phyloP scores from a whole-genome alignment of 2,329 filamentous ascomycete genomes.

The Hypoxylon sp. region DNA sequence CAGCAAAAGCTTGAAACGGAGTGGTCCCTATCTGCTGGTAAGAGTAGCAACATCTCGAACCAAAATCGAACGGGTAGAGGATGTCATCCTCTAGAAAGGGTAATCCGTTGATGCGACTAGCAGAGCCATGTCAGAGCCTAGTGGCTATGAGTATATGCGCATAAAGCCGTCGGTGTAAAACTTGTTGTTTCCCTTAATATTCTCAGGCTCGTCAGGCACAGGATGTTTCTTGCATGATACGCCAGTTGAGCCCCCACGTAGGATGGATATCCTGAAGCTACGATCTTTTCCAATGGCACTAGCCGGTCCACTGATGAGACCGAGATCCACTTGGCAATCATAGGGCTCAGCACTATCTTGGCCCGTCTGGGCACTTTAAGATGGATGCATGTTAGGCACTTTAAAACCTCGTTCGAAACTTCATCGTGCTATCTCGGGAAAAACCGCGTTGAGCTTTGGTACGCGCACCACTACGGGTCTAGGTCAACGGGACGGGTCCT shows the following conservation, averaged over 20 bases:
- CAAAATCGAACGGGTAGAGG: constrained; percentile 25
- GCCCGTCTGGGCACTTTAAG: constrained; percentile 27
- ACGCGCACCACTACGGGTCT: constrained; percentile 4
- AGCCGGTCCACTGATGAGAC: constrained; percentile 35
- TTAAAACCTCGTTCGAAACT: constrained; percentile 18
- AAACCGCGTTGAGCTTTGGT: constrained; percentile 28
- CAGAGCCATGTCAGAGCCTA: not conserved
- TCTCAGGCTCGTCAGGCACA: constrained; percentile 18
- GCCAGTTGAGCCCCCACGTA: constrained; percentile 37
- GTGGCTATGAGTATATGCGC: constrained; percentile 13
- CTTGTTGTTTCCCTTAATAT: constrained; percentile 1
- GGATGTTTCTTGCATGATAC: constrained; percentile 13
- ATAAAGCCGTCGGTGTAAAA: constrained; percentile 23
- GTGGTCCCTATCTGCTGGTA: constrained; percentile 30
- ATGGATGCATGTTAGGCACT: constrained; percentile 27
- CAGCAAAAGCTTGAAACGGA: constrained; percentile 14
- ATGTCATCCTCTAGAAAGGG: constrained; percentile 33
- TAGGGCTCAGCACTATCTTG: constrained; percentile 38
- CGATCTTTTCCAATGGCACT: constrained; percentile 18
- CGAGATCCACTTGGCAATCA: constrained; percentile 35
- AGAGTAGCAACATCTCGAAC: constrained; percentile 22
- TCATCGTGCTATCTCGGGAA: constrained; percentile 38
- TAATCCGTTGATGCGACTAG: constrained; percentile 30
- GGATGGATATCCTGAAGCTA: constrained; percentile 25
- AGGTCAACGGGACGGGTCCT: constrained; percentile 19